These are phyloP conservation scores for Adansonia grandidieri DNA, from an alignment of 441 rosid genomes.

Conservation along the genomic window DNA sequence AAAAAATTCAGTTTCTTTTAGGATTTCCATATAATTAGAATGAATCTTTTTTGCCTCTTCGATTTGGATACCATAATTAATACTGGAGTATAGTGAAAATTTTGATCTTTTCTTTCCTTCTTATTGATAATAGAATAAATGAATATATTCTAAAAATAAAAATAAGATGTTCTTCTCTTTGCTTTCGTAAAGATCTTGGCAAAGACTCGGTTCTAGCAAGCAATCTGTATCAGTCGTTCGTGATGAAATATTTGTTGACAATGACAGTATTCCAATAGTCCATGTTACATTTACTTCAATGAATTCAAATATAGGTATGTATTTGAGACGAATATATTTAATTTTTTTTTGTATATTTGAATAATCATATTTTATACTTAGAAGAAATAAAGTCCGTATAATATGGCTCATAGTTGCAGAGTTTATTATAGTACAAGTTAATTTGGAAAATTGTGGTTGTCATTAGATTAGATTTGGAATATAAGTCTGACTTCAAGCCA, in stretches of 20 bases:
- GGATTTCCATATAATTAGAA: neutral
- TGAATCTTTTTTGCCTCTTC: neutral
- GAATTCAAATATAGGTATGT: too few species aligned
- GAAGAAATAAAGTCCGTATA: too few species aligned
- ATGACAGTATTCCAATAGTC: too few species aligned
- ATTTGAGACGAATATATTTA: too few species aligned
- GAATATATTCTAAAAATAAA: neutral
- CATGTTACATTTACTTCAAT: too few species aligned
- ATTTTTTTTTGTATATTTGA: too few species aligned
- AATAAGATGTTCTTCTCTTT: neutral
- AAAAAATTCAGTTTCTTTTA: neutral
- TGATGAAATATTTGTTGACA: too few species aligned
- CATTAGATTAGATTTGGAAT: neutral
- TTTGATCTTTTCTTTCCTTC: neutral
- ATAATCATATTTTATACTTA: too few species aligned
- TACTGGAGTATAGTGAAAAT: neutral
- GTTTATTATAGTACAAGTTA: neutral
- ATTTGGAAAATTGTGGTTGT: neutral
- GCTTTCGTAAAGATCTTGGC: neutral
- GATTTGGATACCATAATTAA: neutral
- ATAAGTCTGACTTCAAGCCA: neutral
- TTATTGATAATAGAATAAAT: neutral
- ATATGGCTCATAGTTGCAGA: too few species aligned
- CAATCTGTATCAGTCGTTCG: neutral
- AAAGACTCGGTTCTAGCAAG: neutral